Conservation (phyloP, 106 monocot genomes). For the Dioscorea dumetorum region DNA sequence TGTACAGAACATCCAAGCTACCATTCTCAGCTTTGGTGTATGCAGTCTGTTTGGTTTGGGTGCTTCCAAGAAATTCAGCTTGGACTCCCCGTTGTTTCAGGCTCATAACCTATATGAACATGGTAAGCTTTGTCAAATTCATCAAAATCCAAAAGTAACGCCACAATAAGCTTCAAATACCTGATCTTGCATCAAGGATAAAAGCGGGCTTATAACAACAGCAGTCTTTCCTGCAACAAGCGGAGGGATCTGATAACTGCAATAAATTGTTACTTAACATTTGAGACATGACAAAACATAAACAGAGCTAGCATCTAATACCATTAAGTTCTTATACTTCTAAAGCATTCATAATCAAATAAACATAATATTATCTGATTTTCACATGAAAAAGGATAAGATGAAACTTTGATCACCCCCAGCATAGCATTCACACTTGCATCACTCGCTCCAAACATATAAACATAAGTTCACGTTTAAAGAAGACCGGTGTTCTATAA, state of each 20-base stretch:
- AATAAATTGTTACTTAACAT: conserved; percentile 4
- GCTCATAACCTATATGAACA: conserved; percentile 68
- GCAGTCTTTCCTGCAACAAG: conserved; percentile 68
- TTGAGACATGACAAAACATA: too few species aligned
- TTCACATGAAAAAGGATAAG: too few species aligned
- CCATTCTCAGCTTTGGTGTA: conserved; percentile 61
- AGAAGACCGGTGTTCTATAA: too few species aligned
- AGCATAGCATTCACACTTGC: too few species aligned
- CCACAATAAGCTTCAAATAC: conserved; percentile 14
- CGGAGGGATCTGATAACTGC: conserved; percentile 94
- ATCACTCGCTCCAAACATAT: too few species aligned
- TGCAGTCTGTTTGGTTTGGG: conserved; percentile 46
- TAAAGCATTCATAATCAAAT: too few species aligned
- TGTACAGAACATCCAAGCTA: conserved; percentile 66
- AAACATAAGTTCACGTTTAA: too few species aligned
- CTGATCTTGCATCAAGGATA: conserved; percentile 99
- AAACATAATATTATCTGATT: too few species aligned
- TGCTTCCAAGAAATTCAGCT: conserved; percentile 85
- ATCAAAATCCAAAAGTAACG: too few species aligned
- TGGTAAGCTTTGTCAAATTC: background rate
- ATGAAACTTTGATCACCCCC: too few species aligned
- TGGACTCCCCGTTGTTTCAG: conserved; percentile 70
- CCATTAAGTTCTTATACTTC: too few species aligned
- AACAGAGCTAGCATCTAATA: too few species aligned
- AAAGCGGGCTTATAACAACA: conserved; percentile 81